These are phyloP conservation scores for Kwoniella europaea DNA, from an alignment of 768 basidiomycete species.

Conservation along the genomic window DNA sequence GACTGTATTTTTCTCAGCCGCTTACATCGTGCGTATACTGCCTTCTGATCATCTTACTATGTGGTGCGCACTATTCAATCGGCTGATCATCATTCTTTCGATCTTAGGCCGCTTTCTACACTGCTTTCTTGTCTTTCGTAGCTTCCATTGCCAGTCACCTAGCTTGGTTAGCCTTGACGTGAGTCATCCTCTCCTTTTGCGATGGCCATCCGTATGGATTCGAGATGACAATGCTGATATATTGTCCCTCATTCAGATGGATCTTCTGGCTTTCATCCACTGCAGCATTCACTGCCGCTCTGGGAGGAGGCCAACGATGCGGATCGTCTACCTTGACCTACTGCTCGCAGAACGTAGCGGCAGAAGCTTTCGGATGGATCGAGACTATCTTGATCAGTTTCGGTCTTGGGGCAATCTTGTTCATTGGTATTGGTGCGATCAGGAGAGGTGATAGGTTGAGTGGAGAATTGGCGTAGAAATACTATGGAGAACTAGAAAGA, in stretches of 20 bases:
- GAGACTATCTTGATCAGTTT: slow-evolving; percentile 55
- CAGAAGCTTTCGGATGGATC: slow-evolving; percentile 59
- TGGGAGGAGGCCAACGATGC: slow-evolving; percentile 53
- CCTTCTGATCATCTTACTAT: no score
- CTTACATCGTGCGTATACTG: slow-evolving; percentile 36
- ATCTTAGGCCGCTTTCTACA: slow-evolving; percentile 23
- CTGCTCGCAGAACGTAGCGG: slow-evolving; percentile 58
- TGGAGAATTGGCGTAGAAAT: slow-evolving; percentile 18
- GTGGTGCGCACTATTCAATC: no score
- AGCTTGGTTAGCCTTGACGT: slow-evolving; percentile 55
- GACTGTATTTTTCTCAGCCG: slow-evolving; percentile 55
- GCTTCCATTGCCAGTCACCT: slow-evolving; percentile 37
- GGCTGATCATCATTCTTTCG: neutral
- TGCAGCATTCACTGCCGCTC: slow-evolving; percentile 50
- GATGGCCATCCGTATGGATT: neutral
- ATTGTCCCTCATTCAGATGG: slow-evolving; percentile 41
- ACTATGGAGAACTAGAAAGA: neutral
- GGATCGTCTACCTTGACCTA: slow-evolving; percentile 36
- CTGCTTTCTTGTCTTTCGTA: slow-evolving; percentile 43
- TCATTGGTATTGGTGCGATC: slow-evolving; percentile 46
- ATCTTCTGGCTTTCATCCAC: slow-evolving; percentile 56
- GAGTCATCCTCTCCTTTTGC: slow-evolving; percentile 17
- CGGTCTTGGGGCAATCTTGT: slow-evolving; percentile 42
- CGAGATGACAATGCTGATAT: neutral
- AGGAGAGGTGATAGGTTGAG: slow-evolving; percentile 51